Conservation (phyloP, 2,329 filamentous ascomycete genomes). For the Madurella mycetomatis region DNA sequence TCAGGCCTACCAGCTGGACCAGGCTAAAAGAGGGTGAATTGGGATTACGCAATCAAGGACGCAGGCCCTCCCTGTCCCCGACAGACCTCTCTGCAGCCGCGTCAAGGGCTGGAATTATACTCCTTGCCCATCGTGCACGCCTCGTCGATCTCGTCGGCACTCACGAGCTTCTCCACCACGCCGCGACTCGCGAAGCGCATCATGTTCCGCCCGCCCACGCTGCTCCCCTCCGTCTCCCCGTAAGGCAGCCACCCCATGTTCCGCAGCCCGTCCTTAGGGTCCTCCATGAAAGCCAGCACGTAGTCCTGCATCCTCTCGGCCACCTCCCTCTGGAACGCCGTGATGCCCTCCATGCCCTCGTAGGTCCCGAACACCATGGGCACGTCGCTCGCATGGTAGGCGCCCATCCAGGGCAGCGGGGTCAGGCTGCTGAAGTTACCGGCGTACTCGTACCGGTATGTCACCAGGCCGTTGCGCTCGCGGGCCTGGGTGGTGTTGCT, state of each 20-base stretch:
- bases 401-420: conserved; percentile 36
- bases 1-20: too few relatives aligned
- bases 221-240: conserved; percentile 8
- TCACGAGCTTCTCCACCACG: conserved; percentile 13
- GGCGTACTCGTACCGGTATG: conserved; percentile 39
- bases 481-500: conserved; percentile 24
- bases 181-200: conserved; percentile 16
- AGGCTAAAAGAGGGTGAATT: too few relatives aligned
- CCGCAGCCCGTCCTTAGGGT: conserved; percentile 22
- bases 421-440: conserved; percentile 39
- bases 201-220: conserved; percentile 15
- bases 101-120: conserved; percentile 19
- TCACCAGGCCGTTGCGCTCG: conserved; percentile 22
- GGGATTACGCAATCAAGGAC: too few relatives aligned
- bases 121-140: conserved; percentile 18
- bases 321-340: conserved; percentile 19
- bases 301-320: conserved; percentile 27
- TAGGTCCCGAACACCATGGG: conserved; percentile 25
- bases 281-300: conserved; percentile 23
- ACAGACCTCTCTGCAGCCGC: too few relatives aligned
- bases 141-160: conserved; percentile 19
- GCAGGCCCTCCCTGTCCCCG: too few relatives aligned
- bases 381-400: conserved; percentile 25
- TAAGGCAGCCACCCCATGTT: conserved; percentile 24
- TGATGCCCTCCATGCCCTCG: conserved; percentile 8